Evolutionary conservation across 1,139 yeast genomes (phyloP).

Genomic region (Saccharomycopsis hybrid): DNA sequence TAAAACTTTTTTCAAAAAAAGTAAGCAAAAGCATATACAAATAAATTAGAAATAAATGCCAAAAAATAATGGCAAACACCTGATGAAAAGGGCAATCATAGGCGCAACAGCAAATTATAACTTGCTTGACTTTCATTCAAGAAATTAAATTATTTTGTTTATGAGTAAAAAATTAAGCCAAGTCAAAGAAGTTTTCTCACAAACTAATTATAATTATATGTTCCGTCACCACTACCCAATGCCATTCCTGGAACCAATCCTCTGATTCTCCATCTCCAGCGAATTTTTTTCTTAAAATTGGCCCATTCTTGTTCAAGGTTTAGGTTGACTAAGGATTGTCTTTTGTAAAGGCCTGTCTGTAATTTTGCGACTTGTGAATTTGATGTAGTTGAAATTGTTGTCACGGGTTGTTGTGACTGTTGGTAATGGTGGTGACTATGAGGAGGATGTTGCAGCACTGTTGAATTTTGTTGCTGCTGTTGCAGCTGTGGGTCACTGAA

Average conservation of each 20-base stretch:
- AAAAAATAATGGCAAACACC: too few species aligned
- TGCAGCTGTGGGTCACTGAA: background rate
- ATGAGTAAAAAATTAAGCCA: too few species aligned
- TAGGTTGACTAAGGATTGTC: constrained; percentile 6
- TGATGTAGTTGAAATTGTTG: background rate
- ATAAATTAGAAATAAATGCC: too few species aligned
- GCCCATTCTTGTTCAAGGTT: constrained; percentile 19
- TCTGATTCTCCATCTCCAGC: constrained; percentile 22
- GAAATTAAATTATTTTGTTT: too few species aligned
- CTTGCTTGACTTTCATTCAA: too few species aligned
- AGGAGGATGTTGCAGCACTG: background rate
- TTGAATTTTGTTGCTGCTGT: background rate
- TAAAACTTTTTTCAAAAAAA: too few species aligned
- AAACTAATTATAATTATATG: too few species aligned
- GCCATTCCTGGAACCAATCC: constrained; percentile 21
- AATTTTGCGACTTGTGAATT: background rate
- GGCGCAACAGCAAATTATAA: too few species aligned
- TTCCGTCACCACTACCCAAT: too few species aligned
- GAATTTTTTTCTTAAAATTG: constrained; percentile 15
- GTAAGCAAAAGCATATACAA: too few species aligned
- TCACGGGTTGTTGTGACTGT: background rate
- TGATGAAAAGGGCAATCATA: too few species aligned
- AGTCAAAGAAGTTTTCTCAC: too few species aligned
- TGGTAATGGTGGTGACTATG: background rate
- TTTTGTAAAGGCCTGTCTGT: background rate